Conservation (phyloP, 2,329 filamentous ascomycete genomes). For the Pseudogymnoascus sp. region DNA sequence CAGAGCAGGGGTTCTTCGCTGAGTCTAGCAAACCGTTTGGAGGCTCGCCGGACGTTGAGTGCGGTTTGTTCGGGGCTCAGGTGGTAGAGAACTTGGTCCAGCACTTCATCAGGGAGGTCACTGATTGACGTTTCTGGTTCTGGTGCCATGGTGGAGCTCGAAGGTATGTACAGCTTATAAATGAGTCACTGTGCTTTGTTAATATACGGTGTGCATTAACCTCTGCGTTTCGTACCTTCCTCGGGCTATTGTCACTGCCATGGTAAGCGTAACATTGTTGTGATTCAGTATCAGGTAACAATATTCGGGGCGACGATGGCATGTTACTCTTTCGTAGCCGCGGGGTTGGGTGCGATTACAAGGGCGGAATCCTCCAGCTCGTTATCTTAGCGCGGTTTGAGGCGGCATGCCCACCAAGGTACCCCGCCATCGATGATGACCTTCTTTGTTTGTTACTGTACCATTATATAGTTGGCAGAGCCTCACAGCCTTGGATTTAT, state of each 20-base stretch:
- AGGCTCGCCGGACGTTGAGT: conserved; percentile 41
- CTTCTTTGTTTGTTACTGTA: neutral
- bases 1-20: conserved; percentile 70
- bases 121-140: neutral
- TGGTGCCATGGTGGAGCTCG: conserved; percentile 5
- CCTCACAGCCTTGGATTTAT: neutral
- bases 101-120: conserved; percentile 66
- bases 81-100: conserved; percentile 68
- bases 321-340: neutral
- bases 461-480: too few relatives aligned
- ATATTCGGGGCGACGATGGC: neutral
- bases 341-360: neutral
- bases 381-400: neutral
- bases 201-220: neutral
- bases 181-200: neutral
- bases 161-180: conserved; percentile 1
- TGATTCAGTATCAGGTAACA: neutral
- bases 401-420: neutral
- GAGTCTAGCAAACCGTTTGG: conserved; percentile 56
- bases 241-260: neutral
- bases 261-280: neutral
- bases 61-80: conserved; percentile 49
- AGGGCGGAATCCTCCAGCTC: neutral
- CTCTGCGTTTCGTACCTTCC: neutral
- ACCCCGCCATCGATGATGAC: conserved; percentile 4